Evolutionary conservation across 495 filamentous ascomycete species (phyloP).

Genomic region (Rostrohypoxylon terebratum): DNA sequence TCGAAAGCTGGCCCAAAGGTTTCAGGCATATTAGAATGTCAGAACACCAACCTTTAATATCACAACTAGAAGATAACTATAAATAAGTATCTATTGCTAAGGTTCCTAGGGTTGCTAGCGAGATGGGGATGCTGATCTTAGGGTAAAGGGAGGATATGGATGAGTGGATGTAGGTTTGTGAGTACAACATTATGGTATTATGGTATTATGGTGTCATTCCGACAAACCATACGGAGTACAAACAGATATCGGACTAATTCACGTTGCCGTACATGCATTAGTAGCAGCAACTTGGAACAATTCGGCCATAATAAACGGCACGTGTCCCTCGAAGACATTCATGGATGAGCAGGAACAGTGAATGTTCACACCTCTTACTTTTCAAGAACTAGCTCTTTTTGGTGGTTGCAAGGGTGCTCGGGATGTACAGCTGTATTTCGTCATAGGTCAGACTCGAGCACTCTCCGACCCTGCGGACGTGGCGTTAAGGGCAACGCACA

Average conservation of each 20-base stretch:
- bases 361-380: neutral
- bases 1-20: conserved; percentile 44
- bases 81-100: neutral
- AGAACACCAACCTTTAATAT: neutral
- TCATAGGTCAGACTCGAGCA: neutral
- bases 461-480: neutral
- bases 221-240: neutral
- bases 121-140: neutral
- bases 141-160: neutral
- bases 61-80: neutral
- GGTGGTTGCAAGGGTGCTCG: neutral
- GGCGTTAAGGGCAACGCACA: neutral
- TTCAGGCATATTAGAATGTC: conserved; percentile 28
- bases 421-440: neutral
- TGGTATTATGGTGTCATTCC: conserved; percentile 12
- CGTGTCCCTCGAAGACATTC: too few species aligned
- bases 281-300: neutral
- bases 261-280: neutral
- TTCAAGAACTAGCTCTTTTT: neutral
- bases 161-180: conserved; percentile 6
- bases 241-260: neutral
- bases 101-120: neutral
- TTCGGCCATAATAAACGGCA: neutral
- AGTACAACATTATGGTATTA: too few species aligned
- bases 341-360: too few species aligned